phyloP scores from a whole-genome alignment of 2,329 filamentous ascomycete species.

The Cadophora malorum region DNA sequence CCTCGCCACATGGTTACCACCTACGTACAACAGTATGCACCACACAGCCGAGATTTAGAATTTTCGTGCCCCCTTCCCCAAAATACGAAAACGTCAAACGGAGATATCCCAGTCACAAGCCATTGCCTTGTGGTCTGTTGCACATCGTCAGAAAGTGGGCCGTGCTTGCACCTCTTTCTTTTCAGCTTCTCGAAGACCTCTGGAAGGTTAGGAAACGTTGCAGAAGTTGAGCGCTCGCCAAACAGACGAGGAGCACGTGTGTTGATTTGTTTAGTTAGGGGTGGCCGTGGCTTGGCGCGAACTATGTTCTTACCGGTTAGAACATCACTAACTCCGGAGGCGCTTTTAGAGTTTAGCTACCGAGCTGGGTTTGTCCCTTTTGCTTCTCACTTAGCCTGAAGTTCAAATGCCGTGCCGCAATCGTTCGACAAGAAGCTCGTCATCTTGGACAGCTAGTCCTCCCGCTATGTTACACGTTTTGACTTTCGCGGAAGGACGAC shows the following conservation, averaged over 20 bases:
- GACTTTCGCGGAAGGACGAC: neutral
- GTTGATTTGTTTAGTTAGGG: neutral
- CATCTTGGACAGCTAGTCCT: neutral
- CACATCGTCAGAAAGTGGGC: conserved; percentile 19
- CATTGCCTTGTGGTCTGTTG: conserved; percentile 4
- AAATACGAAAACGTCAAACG: neutral
- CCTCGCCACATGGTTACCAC: conserved; percentile 10
- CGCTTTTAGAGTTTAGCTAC: conserved; percentile 1
- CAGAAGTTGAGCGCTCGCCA: neutral
- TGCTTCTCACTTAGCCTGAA: neutral
- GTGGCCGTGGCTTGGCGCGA: neutral
- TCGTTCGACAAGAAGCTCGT: conserved; percentile 1
- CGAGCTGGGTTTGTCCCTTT: conserved; percentile 1
- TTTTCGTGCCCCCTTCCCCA: neutral
- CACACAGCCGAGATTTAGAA: neutral
- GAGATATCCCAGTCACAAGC: conserved; percentile 5
- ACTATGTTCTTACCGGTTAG: conserved; percentile 7
- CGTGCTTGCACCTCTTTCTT: conserved; percentile 9
- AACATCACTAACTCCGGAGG: neutral
- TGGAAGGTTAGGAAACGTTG: neutral
- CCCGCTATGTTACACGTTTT: conserved; percentile 10
- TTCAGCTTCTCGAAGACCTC: conserved; percentile 11
- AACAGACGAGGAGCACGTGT: neutral
- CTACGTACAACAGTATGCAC: conserved; percentile 3
- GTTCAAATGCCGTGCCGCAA: neutral